Base-by-base conservation (phyloP, 176 grass and related monocot genomes). In the Aegilops tauschii region DNA sequence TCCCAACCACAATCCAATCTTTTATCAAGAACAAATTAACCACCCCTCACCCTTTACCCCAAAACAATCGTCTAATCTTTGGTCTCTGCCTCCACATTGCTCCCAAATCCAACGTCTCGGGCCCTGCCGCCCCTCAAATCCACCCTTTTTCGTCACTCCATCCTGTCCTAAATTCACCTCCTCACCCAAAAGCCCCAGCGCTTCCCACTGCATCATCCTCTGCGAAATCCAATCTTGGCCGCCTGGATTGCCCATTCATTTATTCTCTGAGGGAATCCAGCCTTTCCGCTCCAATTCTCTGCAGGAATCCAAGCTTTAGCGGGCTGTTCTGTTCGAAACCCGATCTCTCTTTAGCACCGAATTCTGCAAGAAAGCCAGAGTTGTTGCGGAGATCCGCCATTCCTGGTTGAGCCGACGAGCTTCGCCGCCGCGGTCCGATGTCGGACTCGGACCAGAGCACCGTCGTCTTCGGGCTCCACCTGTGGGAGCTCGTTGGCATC, bases 401-500 rank as follows among this genome's bases (percentile, higher is more conserved):
- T 83, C 58, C 74, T 70, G 73, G 54, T 14, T 72, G 65, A 66
- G 82, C 88, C 75, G 2, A 20, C 29, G n/a, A 73, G 76, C 82
- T 69, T 76, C 14, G 34, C 32, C 76, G 40, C 69, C 42, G 73
- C 27, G 28, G 50, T 29, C 63, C 77, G 82, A 97, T 97, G 94
- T 94, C 94, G 87, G 94, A 92, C 86, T 88, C 92, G 29, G 94
- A 90, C 27, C 88, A 94, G 92, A 80, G 87, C 82, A 94, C 94
- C 35, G 81, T 93, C 35, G 92, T 96, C 77, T 96, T 96, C 81
- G 94, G 94, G 56, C 92, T 96, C 66, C 91, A 75, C 81, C 86
- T 96, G 13, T 96, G 94, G 94, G 94, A 89, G 66, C 91, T 96
- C 16, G 89, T 96, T 32, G 94, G 94, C 71, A 91, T 96, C 86